These are phyloP conservation scores for Paraconiothyrium brasiliense DNA, from an alignment of 2,329 filamentous ascomycete genomes.

Conservation along the genomic window DNA sequence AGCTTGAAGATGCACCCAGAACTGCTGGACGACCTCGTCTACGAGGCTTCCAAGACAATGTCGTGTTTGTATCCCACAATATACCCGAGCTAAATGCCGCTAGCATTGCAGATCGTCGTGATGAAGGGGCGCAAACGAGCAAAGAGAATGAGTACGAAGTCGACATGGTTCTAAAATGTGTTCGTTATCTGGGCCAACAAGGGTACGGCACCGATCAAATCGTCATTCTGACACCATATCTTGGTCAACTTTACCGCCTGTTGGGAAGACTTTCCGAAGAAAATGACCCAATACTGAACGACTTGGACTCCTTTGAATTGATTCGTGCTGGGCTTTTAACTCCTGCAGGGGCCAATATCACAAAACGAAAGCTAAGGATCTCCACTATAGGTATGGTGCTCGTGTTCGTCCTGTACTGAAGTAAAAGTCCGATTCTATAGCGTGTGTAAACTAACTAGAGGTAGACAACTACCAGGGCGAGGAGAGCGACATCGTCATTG, in stretches of 20 bases:
- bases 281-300: slow-evolving; percentile 73
- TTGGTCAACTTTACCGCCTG: slow-evolving; percentile 72
- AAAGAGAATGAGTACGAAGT: slow-evolving; percentile 74
- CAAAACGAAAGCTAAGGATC: slow-evolving; percentile 65
- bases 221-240: slow-evolving; percentile 76
- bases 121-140: slow-evolving; percentile 60
- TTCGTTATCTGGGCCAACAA: slow-evolving; percentile 75
- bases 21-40: slow-evolving; percentile 60
- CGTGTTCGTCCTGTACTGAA: neutral
- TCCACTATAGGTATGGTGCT: slow-evolving; percentile 72
- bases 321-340: slow-evolving; percentile 70
- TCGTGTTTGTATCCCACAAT: slow-evolving; percentile 74
- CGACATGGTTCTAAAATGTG: slow-evolving; percentile 70
- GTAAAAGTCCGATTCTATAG: neutral
- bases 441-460: neutral
- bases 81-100: slow-evolving; percentile 60
- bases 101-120: slow-evolving; percentile 59
- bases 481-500: slow-evolving; percentile 77
- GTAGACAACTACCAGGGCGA: slow-evolving; percentile 82
- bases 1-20: slow-evolving; percentile 64
- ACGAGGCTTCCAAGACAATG: slow-evolving; percentile 66
- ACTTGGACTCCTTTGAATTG: slow-evolving; percentile 72
- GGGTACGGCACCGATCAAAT: slow-evolving; percentile 72
- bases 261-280: slow-evolving; percentile 62
- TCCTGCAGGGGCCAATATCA: slow-evolving; percentile 59